phyloP scores from a whole-genome alignment of 495 filamentous ascomycete genomes.

The Paragyromitra xinjiangensis region DNA sequence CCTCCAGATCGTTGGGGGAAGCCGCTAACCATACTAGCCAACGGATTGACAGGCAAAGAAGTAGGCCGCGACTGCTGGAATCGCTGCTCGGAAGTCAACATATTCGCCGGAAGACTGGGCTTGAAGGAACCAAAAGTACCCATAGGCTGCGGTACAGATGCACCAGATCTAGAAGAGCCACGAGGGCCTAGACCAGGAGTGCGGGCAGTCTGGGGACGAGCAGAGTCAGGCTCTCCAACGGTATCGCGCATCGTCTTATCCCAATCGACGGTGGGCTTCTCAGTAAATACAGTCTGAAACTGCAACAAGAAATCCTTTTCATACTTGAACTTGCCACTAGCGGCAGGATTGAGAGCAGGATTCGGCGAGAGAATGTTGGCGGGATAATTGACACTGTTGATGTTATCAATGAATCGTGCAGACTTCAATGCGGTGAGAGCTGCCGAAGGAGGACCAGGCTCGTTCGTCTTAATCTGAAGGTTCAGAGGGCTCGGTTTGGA shows the following conservation, averaged over 20 bases:
- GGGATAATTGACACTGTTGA: conserved; percentile 77
- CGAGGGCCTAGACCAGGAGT: conserved; percentile 66
- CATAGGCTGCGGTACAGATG: conserved; percentile 60
- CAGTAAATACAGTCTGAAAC: conserved; percentile 91
- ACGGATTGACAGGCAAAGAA: conserved; percentile 63
- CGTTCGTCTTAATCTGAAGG: conserved; percentile 59
- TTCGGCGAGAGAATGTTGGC: conserved; percentile 84
- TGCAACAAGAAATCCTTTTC: conserved; percentile 96
- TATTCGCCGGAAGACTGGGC: conserved; percentile 53
- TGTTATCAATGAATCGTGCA: conserved; percentile 80
- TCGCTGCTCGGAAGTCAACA: conserved; percentile 51
- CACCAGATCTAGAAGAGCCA: conserved; percentile 59
- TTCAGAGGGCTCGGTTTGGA: conserved; percentile 68
- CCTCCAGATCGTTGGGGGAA: conserved; percentile 64
- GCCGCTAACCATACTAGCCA: conserved; percentile 62
- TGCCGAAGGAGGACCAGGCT: conserved; percentile 88
- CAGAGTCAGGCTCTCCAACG: conserved; percentile 71
- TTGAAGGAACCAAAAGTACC: conserved; percentile 66
- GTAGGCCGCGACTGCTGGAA: conserved; percentile 36
- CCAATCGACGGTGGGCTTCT: conserved; percentile 94
- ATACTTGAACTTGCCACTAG: conserved; percentile 88
- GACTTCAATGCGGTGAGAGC: conserved; percentile 90
- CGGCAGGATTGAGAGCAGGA: conserved; percentile 80
- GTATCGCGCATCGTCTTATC: conserved; percentile 82
- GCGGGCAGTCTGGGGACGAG: conserved; percentile 75